Conservation (phyloP, 2,329 filamentous ascomycete genomes). For the Beauveria bassiana region DNA sequence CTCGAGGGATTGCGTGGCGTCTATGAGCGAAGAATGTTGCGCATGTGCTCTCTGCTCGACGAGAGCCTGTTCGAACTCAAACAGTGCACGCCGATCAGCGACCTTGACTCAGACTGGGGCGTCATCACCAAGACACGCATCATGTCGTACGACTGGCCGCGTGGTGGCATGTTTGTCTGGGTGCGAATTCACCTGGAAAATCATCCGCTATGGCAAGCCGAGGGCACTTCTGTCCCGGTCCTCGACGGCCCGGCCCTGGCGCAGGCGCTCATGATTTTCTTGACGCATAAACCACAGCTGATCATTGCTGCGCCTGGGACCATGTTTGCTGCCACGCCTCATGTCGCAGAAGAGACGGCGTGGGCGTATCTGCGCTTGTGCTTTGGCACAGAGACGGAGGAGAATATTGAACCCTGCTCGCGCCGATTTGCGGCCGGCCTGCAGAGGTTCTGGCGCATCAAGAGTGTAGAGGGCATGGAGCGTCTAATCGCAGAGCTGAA, state of each 20-base stretch:
- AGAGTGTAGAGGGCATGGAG: constrained; percentile 57
- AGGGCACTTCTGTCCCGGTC: constrained; percentile 27
- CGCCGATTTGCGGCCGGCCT: constrained; percentile 61
- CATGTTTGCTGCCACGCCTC: constrained; percentile 63
- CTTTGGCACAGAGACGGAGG: constrained; percentile 75
- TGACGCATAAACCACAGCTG: constrained; percentile 60
- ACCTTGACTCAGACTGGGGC: constrained; percentile 57
- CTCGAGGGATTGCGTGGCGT: constrained; percentile 73
- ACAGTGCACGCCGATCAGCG: constrained; percentile 41
- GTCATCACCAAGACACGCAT: constrained; percentile 67
- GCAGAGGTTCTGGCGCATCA: constrained; percentile 70
- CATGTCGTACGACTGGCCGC: constrained; percentile 70
- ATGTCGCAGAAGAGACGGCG: constrained; percentile 49
- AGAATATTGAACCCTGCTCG: constrained; percentile 55
- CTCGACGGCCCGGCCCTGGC: constrained; percentile 50
- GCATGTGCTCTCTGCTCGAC: constrained; percentile 69
- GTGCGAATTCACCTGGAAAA: constrained; percentile 60
- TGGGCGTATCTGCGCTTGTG: constrained; percentile 73
- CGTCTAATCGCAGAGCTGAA: constrained; percentile 40
- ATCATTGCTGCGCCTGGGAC: constrained; percentile 64
- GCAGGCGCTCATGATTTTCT: constrained; percentile 61
- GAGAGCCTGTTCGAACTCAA: constrained; percentile 58
- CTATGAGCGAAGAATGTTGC: constrained; percentile 78
- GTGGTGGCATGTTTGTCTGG: constrained; percentile 92
- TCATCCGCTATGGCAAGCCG: constrained; percentile 57